Percentiles rank a stretch among this genome's conserved stretches.
Evolutionary conservation across 306 rosid genomes (phyloP).

Genomic region (Fragaria iinumae): DNA sequence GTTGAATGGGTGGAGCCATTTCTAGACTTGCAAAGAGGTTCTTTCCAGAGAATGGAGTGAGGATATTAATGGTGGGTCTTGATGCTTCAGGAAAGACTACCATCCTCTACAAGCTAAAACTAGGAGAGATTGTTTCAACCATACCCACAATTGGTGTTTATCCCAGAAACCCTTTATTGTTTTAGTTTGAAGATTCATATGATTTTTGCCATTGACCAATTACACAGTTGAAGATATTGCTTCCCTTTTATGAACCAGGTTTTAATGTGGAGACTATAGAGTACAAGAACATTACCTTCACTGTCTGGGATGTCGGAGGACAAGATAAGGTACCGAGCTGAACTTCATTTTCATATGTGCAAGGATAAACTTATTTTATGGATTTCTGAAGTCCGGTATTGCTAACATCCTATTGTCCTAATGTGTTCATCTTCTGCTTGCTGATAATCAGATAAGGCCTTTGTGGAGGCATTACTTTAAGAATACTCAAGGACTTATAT

Average conservation of each 20-base stretch:
- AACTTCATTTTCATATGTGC: neutral
- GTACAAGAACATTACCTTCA: conserved; percentile 42
- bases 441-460: conserved; percentile 41
- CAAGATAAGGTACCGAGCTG: conserved; percentile 41
- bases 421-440: neutral
- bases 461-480: conserved; percentile 55
- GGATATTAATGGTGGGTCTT: conserved; percentile 53
- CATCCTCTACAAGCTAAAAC: conserved; percentile 44
- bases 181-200: neutral
- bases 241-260: conserved; percentile 35
- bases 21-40: conserved; percentile 34
- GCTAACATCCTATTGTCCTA: conserved; percentile 1
- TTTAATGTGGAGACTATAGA: conserved; percentile 49
- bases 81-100: conserved; percentile 60
- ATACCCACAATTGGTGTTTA: conserved; percentile 43
- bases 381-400: neutral
- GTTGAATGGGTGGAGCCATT: conserved; percentile 39
- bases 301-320: conserved; percentile 60
- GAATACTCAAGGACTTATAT: conserved; percentile 44
- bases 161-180: neutral
- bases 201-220: neutral
- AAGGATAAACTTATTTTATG: neutral
- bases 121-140: conserved; percentile 35
- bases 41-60: conserved; percentile 35
- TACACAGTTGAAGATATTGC: neutral